Evolutionary conservation across 2,329 filamentous ascomycete genomes (phyloP), one percentile per base, ranked within the genome.

Genomic region (Clonostachys rhizophaga): DNA sequence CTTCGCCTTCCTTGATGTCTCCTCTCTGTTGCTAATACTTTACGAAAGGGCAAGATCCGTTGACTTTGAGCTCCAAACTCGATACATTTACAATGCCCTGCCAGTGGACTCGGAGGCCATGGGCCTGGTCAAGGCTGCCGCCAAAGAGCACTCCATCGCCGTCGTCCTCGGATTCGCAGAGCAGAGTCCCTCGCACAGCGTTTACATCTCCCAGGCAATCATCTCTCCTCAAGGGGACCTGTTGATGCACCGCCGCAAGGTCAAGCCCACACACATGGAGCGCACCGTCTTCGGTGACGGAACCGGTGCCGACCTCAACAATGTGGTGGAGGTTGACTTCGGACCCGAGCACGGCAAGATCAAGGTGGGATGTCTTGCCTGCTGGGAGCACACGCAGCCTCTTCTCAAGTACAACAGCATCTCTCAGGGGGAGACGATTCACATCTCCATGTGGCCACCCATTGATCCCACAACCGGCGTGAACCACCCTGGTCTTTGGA

Each of bases 231-330:
- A 67, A 18, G 73, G 74, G 2, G 61, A 70, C 24, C 40, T 76
- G 10, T 46, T 63, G 9, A 53, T 64, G 6, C 59, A 67, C 41
- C 67, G 72, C 6, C 65, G 71, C 17, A 79, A 79, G 59, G 62
- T 78, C 52, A 79, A 79, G 55, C 69, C 74, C 0, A 79, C 74
- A 1, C 73, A 78, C 46, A 71, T 79, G 63, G 75, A 79, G 55
- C 66, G 72, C 1, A 72, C 71, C 3, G 51, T 78, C 14, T 79
- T 71, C 33, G 75, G 74, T 2, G 75, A 79, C 37, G 68, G 67
- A 0, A 56, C 58, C 0, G 68, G 63, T 1, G 54, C 63, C 5
- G 65, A 62, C 14, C 54, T 78, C 5, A 54, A 58, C 6, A 69
- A 60, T 34, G 73, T 76, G 3, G 66, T 59, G 1, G 61, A 71